These are phyloP conservation scores for Rhazya stricta DNA, from an alignment of 257 asterid species.

Conservation along the genomic window DNA sequence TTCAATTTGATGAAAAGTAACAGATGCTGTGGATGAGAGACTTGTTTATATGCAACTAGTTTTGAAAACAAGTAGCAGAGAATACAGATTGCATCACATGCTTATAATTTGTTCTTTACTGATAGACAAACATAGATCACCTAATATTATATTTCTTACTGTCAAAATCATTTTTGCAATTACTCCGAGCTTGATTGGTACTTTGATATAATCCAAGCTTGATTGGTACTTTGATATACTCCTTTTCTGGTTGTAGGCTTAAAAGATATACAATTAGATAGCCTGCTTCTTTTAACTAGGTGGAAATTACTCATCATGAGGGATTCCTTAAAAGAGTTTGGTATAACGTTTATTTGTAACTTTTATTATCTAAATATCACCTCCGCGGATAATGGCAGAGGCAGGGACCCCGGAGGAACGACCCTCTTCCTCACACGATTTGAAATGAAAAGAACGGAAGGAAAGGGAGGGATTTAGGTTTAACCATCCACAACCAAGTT, in stretches of 20 bases:
- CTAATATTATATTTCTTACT: neutral
- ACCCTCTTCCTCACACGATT: neutral
- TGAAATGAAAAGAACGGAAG: neutral
- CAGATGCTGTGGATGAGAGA: neutral
- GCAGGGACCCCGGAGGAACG: neutral
- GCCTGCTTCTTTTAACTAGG: neutral
- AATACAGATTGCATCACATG: no score
- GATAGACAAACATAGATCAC: no score
- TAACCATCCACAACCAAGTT: neutral
- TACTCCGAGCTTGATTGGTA: no score
- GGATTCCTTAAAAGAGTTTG: neutral
- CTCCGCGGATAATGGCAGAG: neutral
- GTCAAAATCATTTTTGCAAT: no score
- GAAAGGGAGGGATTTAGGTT: neutral
- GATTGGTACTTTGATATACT: no score
- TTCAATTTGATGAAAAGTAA: neutral
- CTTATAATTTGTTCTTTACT: no score
- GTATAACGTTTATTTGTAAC: neutral
- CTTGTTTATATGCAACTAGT: neutral
- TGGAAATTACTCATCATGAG: neutral
- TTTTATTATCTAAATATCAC: neutral
- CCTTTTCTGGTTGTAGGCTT: neutral
- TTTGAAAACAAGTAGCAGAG: no score
- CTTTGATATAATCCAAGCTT: no score
- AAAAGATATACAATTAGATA: neutral